phyloP scores from a whole-genome alignment of 2,329 filamentous ascomycete genomes.

The Scopulariopsis brevicaulis region DNA sequence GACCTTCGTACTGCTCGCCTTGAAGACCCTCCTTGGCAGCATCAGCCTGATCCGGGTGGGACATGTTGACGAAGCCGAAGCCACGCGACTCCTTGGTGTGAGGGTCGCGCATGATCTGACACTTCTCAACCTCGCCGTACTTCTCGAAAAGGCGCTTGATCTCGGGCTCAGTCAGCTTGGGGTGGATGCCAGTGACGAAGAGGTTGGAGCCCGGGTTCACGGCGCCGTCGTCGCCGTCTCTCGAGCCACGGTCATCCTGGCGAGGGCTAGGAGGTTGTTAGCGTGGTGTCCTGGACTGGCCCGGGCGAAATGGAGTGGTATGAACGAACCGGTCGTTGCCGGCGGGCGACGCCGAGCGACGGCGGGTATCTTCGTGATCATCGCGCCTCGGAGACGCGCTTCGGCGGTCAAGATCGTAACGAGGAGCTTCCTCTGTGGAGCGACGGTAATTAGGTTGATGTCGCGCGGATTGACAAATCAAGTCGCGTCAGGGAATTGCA shows the following conservation, averaged over 20 bases:
- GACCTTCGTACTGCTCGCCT: constrained; percentile 88
- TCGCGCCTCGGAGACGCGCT: constrained; percentile 57
- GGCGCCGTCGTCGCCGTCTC: constrained; percentile 63
- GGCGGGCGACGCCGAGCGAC: constrained; percentile 51
- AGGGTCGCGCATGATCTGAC: constrained; percentile 98
- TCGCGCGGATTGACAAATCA: neutral
- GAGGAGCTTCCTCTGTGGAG: constrained; percentile 46
- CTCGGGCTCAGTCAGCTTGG: constrained; percentile 78
- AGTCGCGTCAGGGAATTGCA: constrained; percentile 3
- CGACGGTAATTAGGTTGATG: neutral
- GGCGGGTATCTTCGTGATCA: constrained; percentile 45
- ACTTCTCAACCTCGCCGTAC: constrained; percentile 97
- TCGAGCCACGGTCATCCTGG: constrained; percentile 40
- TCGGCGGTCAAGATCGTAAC: constrained; percentile 55
- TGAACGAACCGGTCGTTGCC: constrained; percentile 36
- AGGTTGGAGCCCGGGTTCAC: constrained; percentile 94
- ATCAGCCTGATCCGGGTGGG: constrained; percentile 87
- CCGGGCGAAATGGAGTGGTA: neutral
- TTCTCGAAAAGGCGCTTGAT: constrained; percentile 95
- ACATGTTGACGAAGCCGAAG: constrained; percentile 99
- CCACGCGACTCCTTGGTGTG: constrained; percentile 98
- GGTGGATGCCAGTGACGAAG: constrained; percentile 97
- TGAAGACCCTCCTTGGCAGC: constrained; percentile 94
- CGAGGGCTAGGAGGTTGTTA: constrained; percentile 21
- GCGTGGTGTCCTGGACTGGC: neutral